Evolutionary conservation across 768 basidiomycete species (phyloP).

Genomic region (Rhodotorula kratochvilovae): DNA sequence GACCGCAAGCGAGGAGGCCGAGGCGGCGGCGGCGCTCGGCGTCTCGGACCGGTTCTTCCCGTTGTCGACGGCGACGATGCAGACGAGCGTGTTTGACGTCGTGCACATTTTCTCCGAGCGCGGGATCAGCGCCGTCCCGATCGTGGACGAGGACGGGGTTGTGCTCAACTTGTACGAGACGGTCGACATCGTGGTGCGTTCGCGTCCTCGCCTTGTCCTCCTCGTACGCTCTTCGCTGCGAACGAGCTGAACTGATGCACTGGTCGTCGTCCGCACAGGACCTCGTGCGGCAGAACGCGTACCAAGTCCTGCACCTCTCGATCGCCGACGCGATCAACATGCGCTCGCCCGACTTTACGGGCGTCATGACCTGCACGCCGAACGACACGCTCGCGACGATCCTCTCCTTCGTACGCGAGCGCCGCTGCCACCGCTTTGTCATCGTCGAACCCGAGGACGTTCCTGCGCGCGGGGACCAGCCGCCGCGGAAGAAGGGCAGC

Average conservation of each 20-base stretch:
- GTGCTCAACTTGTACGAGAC: slow-evolving; percentile 97
- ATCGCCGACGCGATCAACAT: slow-evolving; percentile 87
- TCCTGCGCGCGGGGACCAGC: slow-evolving; percentile 4
- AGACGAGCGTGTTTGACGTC: slow-evolving; percentile 92
- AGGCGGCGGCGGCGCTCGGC: slow-evolving; percentile 16
- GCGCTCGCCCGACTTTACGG: slow-evolving; percentile 89
- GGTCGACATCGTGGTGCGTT: slow-evolving; percentile 88
- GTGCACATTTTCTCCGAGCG: slow-evolving; percentile 97
- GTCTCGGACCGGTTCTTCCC: slow-evolving; percentile 72
- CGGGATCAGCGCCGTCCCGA: slow-evolving; percentile 93
- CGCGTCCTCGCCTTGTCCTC: neutral
- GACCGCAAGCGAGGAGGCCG: neutral
- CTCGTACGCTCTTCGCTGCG: neutral
- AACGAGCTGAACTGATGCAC: too few relatives aligned
- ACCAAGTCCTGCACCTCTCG: slow-evolving; percentile 90
- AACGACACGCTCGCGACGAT: slow-evolving; percentile 85
- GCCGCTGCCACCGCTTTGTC: slow-evolving; percentile 77
- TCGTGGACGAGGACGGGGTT: slow-evolving; percentile 72
- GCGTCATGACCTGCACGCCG: slow-evolving; percentile 91
- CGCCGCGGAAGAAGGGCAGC: slow-evolving; percentile 51
- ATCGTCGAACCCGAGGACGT: slow-evolving; percentile 38
- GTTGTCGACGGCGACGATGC: slow-evolving; percentile 81
- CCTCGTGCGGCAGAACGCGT: slow-evolving; percentile 76
- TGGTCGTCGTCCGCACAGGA: too few relatives aligned
- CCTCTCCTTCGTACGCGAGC: slow-evolving; percentile 83